phyloP scores from a whole-genome alignment of 1,284 basidiomycete species.

The Cerioporus squamosus region DNA sequence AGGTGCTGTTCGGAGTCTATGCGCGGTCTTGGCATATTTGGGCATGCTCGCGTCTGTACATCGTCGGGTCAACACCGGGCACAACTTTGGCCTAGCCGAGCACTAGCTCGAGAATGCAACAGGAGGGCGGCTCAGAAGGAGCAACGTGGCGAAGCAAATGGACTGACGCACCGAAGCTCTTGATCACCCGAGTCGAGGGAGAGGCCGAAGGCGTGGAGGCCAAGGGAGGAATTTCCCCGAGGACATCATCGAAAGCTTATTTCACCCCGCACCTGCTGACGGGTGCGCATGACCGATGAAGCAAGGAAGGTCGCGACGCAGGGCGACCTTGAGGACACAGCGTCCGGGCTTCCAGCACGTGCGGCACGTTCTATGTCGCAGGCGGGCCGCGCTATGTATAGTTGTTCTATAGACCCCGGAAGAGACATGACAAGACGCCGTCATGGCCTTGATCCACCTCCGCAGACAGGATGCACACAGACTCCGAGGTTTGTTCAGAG shows the following conservation, averaged over 20 bases:
- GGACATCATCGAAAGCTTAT: neutral
- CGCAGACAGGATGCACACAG: too few species aligned
- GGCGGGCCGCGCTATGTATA: constrained; percentile 2
- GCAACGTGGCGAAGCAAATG: neutral
- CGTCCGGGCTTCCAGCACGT: neutral
- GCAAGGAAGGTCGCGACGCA: neutral
- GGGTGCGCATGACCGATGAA: neutral
- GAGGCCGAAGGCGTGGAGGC: constrained; percentile 1
- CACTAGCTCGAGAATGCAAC: neutral
- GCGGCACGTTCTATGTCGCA: neutral
- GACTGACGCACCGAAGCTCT: neutral
- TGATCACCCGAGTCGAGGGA: neutral
- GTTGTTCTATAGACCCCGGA: too few species aligned
- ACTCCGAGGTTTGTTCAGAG: too few species aligned
- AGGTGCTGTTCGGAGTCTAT: constrained; percentile 2
- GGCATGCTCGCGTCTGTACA: neutral
- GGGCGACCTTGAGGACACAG: neutral
- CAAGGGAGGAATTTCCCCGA: constrained; percentile 10
- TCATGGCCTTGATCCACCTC: too few species aligned
- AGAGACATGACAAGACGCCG: neutral
- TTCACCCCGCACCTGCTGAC: constrained; percentile 3
- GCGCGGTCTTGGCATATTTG: neutral
- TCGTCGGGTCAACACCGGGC: constrained; percentile 17
- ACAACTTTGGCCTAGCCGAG: neutral
- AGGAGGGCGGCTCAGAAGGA: neutral